Base-by-base conservation (phyloP, 1,284 basidiomycete species). In the Leccinum pachyderme region DNA sequence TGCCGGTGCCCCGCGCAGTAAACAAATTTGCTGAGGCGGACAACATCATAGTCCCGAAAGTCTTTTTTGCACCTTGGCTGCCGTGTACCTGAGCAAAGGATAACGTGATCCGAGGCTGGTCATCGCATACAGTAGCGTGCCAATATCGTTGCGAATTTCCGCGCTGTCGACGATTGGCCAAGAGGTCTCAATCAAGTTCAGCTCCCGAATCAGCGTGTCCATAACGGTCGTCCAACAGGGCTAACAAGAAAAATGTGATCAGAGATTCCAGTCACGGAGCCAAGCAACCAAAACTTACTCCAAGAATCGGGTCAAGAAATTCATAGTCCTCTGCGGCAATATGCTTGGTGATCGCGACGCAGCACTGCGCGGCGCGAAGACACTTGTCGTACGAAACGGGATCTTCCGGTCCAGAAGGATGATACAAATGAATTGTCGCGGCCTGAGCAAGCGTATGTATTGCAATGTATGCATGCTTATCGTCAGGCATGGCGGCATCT, bases 251-350 rank as follows among this genome's bases (percentile, higher is more conserved):
- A 24, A 49, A 56, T 5, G 2, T n/a, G 28, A 52, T 62, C 41
- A 59, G 58, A 55, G 13, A 27, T 48, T 15, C 54, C 39, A 41
- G 28, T 50, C 54, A 52, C 29, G 24, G 18, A 44, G 13, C 47
- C 50, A 53, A 51, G 37, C 4, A 50, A 28, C 15, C 44, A 51
- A 53, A 9, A 74, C 86, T 61, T 73, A 89, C 87, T 55, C 84
- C 86, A 58, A 89, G 76, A 59, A 89, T 81, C 24, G 88, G 88
- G 72, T 90, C 87, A 31, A 90, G 76, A 67, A 81, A 86, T 41
- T 80, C 77, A 57, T 81, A 86, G 63, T 89, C 86, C 62, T 78
- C 70, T 35, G 88, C 85, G 27, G 76, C 69, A 54, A 88, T 75
- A 57, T 81, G 79, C 63, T 83, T 83, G 62, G 83, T 78, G 61